These are phyloP conservation scores for Emergomyces pasteurianus DNA, from an alignment of 2,329 filamentous ascomycete genomes.

Conservation along the genomic window DNA sequence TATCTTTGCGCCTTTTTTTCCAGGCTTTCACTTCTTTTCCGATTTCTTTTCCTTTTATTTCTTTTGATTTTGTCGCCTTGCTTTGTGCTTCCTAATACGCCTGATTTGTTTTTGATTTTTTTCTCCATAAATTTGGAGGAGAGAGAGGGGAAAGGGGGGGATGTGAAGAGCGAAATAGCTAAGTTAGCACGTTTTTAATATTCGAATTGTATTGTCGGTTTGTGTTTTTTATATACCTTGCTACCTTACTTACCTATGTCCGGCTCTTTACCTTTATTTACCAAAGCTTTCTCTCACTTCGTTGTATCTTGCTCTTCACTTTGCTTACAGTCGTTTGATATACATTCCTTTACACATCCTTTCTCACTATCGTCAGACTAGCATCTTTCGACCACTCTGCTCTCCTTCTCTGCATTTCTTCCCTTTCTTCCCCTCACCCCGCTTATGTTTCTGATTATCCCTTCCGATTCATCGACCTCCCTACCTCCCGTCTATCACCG, in stretches of 20 bases:
- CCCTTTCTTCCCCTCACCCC: neutral
- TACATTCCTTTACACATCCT: neutral
- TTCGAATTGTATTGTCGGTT: constrained; percentile 1
- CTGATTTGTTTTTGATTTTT: neutral
- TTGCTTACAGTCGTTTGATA: neutral
- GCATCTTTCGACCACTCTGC: neutral
- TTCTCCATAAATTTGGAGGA: neutral
- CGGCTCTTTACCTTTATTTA: neutral
- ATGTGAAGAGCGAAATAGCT: neutral
- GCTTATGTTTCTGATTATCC: neutral
- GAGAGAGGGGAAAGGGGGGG: neutral
- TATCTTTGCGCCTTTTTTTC: neutral
- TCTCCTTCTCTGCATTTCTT: neutral
- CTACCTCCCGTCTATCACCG: neutral
- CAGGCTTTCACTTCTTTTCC: neutral
- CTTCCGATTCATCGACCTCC: neutral
- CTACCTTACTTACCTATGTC: neutral
- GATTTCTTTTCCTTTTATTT: neutral
- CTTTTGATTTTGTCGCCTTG: neutral
- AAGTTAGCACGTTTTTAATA: constrained; percentile 3
- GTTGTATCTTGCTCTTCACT: too few species aligned
- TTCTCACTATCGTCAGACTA: neutral
- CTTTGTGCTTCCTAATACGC: neutral
- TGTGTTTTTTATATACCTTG: neutral
- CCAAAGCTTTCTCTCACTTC: too few species aligned